Evolutionary conservation across 306 rosid species (phyloP), one percentile per base, ranked within the genome.

Genomic region (Gynostemma pentaphyllum): DNA sequence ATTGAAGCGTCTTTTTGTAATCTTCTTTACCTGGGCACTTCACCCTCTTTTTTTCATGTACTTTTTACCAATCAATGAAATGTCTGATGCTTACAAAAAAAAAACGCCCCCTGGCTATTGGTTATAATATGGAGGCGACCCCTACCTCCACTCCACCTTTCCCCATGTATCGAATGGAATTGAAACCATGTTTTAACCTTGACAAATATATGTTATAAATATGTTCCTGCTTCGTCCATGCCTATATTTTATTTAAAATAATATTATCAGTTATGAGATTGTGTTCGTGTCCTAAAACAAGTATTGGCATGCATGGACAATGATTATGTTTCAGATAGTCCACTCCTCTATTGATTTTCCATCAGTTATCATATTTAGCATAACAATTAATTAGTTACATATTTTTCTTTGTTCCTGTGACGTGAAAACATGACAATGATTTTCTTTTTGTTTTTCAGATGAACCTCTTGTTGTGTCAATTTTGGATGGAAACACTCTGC

Each of bases 401-500:
- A 16, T 57, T 36, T 19, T 36, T 26, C 22, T 32, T 57, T 34
- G 23, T 57, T 32, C 37, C 8, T 56, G 11, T 34, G 10, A 45
- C 0, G 19, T 26, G 10, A 37, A 7, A 59, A 36, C 47, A 37
- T 59, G 40, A 59, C 64, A 12, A 19, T 11, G 14, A 11, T 0
- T 37, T 2, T 32, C 70, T 66, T 37, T 71, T 42, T 59, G 75
- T 2, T 68, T 37, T 71, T 57, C 49, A 92, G 99, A 80, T 75
- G 85, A 86, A 74, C 96, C 99, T 36, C 63, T 92, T 68, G 83
- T 82, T n/a, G 68, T 86, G 36, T 85, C 94, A 4, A 49, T 88
- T 64, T 82, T 88, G 95, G 90, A 92, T 57, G 99, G 99, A 63
- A 79, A 70, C 71, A 74, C 82, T 65, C 75, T 88, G 45, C 70